Base-by-base conservation (phyloP, 2,329 filamentous ascomycete species). In the Venturia nashicola region DNA sequence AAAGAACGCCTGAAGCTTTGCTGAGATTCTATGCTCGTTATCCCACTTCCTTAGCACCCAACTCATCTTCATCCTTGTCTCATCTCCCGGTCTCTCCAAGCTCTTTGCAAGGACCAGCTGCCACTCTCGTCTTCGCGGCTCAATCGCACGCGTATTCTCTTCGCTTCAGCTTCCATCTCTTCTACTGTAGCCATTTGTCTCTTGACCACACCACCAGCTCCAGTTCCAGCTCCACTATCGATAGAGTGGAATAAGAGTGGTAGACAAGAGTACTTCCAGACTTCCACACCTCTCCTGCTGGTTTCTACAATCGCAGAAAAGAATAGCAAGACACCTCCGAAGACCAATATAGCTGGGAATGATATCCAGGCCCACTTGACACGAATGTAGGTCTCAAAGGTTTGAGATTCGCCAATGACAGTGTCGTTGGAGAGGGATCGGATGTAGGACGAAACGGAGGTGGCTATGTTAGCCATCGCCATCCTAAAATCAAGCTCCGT, bases 181-280 rank as follows among this genome's bases (percentile, higher is more conserved):
- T 60, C 57, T 12, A 60, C 20, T 5, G 57, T 39, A 40, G 36
- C 57, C 57, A 60, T n/a, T 14, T 40, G 57, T 55, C 23, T 32
- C n/a, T 60, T 60, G 6, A 12, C 34, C 40, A 32, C 23, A 16
- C 14, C 11, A 5, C 34, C 57, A 11, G 7, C 57, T 23, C 40
- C 23, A 8, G 5, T 42, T 23, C 4, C 40, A 18, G 32, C 18
- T 9, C n/a, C n/a, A 14, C 9, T n/a, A 40, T 60, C 36, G 6
- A 60, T 34, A 32, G n/a, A 23, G 34, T 63, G 51, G n/a, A 57
- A 42, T 6, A 73, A 61, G 0, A 68, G 67, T 0, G 72, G 70
- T 66, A 74, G 70, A 0, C 71, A 66, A 12, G 72, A 73, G 0
- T 68, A 72, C 27, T 74, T 74, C 71, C 71, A 74, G 0, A 71